Percentiles rank a stretch among this genome's conserved stretches.
phyloP scores from a whole-genome alignment of 257 asterid genomes.

The Nicotiana obtusifolia region DNA sequence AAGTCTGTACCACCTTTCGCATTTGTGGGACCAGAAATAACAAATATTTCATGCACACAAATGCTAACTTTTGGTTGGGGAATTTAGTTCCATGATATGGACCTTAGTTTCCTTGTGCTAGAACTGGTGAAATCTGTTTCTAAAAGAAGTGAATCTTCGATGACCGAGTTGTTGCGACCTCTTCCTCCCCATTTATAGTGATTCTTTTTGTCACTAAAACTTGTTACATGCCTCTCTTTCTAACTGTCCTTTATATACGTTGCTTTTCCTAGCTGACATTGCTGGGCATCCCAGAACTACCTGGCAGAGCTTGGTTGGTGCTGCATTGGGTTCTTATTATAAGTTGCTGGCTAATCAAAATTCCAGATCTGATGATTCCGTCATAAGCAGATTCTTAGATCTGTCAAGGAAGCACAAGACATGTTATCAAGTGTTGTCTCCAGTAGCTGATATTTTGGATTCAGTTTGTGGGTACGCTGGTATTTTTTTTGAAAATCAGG shows the following conservation, averaged over 20 bases:
- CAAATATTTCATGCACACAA: neutral
- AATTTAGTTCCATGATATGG: neutral
- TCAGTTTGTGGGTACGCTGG: conserved; percentile 43
- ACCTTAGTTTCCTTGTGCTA: neutral
- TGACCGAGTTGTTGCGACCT: neutral
- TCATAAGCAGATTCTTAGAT: conserved; percentile 42
- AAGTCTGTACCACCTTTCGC: neutral
- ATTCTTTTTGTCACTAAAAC: neutral
- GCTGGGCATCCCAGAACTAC: conserved; percentile 36
- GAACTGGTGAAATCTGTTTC: conserved; percentile 2
- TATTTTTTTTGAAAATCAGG: neutral
- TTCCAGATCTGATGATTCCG: conserved; percentile 31
- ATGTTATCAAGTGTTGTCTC: conserved; percentile 68
- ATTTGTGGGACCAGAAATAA: neutral
- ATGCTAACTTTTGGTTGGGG: neutral
- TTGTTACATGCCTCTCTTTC: conserved; percentile 11
- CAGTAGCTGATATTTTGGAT: conserved; percentile 76
- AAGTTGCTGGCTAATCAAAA: conserved; percentile 37
- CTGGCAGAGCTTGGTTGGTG: conserved; percentile 74
- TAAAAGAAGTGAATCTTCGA: neutral
- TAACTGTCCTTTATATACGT: neutral
- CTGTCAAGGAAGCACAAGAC: conserved; percentile 60
- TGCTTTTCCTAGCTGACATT: conserved; percentile 20
- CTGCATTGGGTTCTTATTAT: conserved; percentile 54
- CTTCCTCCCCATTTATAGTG: neutral